Percentiles rank a stretch among this genome's conserved stretches.
phyloP scores from a whole-genome alignment of 2,329 filamentous ascomycete genomes.

The Xylaria digitata region DNA sequence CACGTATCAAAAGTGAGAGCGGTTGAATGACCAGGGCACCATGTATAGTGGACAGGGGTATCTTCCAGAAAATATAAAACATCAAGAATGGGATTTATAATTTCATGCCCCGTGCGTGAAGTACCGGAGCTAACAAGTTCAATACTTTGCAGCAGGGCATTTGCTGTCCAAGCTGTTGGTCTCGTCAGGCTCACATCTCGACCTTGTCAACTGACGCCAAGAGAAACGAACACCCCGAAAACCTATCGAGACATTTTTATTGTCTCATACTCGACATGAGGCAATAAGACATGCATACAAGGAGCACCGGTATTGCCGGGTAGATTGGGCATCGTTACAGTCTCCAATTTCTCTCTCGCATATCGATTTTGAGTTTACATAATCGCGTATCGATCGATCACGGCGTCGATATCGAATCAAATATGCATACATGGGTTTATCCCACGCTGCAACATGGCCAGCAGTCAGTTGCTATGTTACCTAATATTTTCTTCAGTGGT shows the following conservation, averaged over 20 bases:
- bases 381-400: slow-evolving; percentile 19
- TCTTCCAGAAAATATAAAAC: not conserved
- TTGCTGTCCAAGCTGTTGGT: not conserved
- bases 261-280: slow-evolving; percentile 9
- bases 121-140: not conserved
- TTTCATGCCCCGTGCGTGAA: not conserved
- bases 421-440: slow-evolving; percentile 6
- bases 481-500: slow-evolving; percentile 1
- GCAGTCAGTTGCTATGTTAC: not conserved
- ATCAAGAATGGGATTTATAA: slow-evolving; percentile 1
- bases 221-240: slow-evolving; percentile 1
- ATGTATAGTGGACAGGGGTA: slow-evolving; percentile 13
- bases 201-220: slow-evolving; percentile 19
- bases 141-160: not conserved
- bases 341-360: slow-evolving; percentile 15
- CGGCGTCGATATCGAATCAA: slow-evolving; percentile 8
- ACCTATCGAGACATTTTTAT: slow-evolving; percentile 19
- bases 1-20: slow-evolving; percentile 18
- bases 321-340: slow-evolving; percentile 32
- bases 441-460: not conserved
- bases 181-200: slow-evolving; percentile 24
- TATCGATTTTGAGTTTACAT: slow-evolving; percentile 24
- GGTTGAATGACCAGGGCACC: slow-evolving; percentile 5
- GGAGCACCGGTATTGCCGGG: slow-evolving; percentile 23
- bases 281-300: slow-evolving; percentile 16